A percentile compares a stretch with the other conserved stretches of the same genome.
These are phyloP conservation scores for Arabidopsis thaliana DNA, from an alignment of 345 rosid genomes.

Conservation along the genomic window TAIR10.1 NC_003076.8:8412001-8412500, in stretches of 20 bases:
- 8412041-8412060: constrained; percentile 5
- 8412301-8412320: constrained; percentile 50
- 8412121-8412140: constrained; percentile 1
- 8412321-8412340: constrained; percentile 33
- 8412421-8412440: not conserved
- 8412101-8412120: not conserved
- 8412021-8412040: not conserved
- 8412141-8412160: constrained; percentile 24
- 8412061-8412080: constrained; percentile 74
- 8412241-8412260: constrained; percentile 50
- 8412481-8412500: constrained; percentile 27
- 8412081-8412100: constrained; percentile 59
- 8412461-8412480: constrained; percentile 30
- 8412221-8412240: constrained; percentile 38
- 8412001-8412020: not conserved
- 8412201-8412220: constrained; percentile 19
- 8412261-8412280: constrained; percentile 50
- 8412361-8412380: constrained; percentile 18
- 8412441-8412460: constrained; percentile 12
- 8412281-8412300: constrained; percentile 59
- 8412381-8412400: constrained; percentile 13
- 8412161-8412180: constrained; percentile 37
- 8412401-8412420: constrained; percentile 7
- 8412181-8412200: constrained; percentile 18
- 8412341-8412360: constrained; percentile 15